Base-by-base conservation (phyloP, 768 basidiomycete species). In the Dentipellis fragilis region DNA sequence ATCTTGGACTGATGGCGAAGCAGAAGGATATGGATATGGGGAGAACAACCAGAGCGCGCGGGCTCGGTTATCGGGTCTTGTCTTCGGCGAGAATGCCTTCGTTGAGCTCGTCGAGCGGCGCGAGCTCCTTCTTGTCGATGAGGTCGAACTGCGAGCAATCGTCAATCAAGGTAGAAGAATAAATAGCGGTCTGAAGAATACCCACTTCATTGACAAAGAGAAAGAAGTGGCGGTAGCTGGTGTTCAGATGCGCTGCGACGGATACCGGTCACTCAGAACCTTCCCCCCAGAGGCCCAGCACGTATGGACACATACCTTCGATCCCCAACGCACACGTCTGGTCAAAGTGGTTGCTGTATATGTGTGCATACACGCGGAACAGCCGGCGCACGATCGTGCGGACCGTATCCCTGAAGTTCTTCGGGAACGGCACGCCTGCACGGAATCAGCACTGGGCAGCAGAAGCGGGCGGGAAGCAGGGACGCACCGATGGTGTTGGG, bases 271-370 rank as follows among this genome's bases (percentile, higher is more conserved):
- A 29, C 29, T 29, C 29, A 29, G 29, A 29, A 29, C 29, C 29
- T 29, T 6, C 29, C 6, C 3, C 6, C 6, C 29, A 29, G 29
- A 29, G 29, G 29, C 6, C 29, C 3, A 29, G 29, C 29, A 29
- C 29, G 29, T 3, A 29, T 29, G 29, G 29, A 29, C 58, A 53
- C 74, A 40, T 58, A 95, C 95, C 95, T 80, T 99, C 96, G 52
- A 99, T 97, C 5, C 94, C 94, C 48, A 99, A 73, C 12, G 96
- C 96, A 68, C 95, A 98, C 57, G 98, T 91, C 64, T 98, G 95
- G 64, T 98, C 96, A 69, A 99, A 98, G 71, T 99, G 96, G 62
- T 93, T 95, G 76, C 93, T 95, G 75, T 99, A 99, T 66, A 98
- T 85, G 68, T 99, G 96, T 17, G 93, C 96, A 68, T 99, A 99